Conservation (phyloP, 345 rosid species). For the Clausena lansium region DNA sequence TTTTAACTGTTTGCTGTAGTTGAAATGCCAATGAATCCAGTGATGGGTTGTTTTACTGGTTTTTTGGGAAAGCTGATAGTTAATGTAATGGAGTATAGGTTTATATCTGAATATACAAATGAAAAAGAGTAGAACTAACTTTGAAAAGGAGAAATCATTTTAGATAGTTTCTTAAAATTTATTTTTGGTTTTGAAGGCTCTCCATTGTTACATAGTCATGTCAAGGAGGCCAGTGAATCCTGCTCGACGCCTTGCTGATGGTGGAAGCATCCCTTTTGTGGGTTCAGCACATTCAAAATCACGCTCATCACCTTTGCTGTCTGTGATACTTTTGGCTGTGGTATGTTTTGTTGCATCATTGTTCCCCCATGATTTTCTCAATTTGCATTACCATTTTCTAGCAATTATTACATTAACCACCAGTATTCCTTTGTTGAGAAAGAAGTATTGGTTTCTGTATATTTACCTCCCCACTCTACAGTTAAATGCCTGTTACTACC, state of each 20-base stretch:
- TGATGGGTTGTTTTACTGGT: background rate
- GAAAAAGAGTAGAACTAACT: background rate
- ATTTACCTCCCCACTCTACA: background rate
- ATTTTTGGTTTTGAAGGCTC: constrained; percentile 14
- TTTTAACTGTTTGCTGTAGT: background rate
- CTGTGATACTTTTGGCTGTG: constrained; percentile 47
- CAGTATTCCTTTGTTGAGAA: background rate
- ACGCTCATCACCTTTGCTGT: constrained; percentile 50
- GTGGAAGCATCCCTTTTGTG: constrained; percentile 48
- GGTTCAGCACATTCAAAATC: constrained; percentile 52
- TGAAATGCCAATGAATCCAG: background rate
- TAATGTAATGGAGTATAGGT: background rate
- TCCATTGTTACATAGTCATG: constrained; percentile 27
- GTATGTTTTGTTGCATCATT: constrained; percentile 27
- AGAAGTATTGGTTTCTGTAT: background rate
- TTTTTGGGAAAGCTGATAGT: background rate
- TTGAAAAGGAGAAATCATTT: background rate
- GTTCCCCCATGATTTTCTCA: background rate
- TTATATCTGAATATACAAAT: background rate
- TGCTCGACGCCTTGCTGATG: constrained; percentile 47
- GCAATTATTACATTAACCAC: background rate
- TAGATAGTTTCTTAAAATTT: background rate
- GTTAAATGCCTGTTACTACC: background rate
- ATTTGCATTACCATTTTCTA: background rate
- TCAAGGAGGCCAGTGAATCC: constrained; percentile 68